phyloP scores from a whole-genome alignment of 306 rosid species.

The Fragaria vesca region DNA sequence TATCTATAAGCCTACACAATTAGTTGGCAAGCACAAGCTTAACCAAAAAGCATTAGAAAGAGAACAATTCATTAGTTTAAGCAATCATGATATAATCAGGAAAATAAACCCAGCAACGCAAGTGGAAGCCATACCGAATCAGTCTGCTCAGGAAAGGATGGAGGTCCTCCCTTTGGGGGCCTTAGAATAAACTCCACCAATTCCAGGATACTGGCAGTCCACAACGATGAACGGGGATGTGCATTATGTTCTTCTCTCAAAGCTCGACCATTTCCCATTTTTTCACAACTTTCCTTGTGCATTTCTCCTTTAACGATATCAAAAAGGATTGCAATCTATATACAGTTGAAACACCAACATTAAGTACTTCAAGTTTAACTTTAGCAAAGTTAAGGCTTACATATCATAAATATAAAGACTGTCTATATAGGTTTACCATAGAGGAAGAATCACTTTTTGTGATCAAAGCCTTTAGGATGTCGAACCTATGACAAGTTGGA shows the following conservation, averaged over 20 bases:
- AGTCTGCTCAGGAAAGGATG: constrained; percentile 72
- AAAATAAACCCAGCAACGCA: constrained; percentile 13
- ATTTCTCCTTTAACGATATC: constrained; percentile 68
- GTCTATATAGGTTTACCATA: constrained; percentile 55
- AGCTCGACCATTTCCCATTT: constrained; percentile 28
- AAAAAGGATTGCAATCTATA: constrained; percentile 72
- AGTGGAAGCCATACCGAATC: constrained; percentile 63
- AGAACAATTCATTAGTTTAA: background rate
- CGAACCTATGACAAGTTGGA: constrained; percentile 52
- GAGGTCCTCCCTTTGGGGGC: constrained; percentile 91
- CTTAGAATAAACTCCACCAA: constrained; percentile 65
- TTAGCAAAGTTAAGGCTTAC: background rate
- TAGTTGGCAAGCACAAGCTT: background rate
- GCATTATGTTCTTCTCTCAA: constrained; percentile 20
- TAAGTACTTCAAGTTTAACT: constrained; percentile 18
- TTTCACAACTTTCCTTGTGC: constrained; percentile 47
- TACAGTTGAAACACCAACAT: constrained; percentile 28
- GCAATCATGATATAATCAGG: constrained; percentile 2
- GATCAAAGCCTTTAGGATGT: constrained; percentile 68
- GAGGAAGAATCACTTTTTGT: constrained; percentile 69
- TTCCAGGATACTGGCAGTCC: constrained; percentile 64
- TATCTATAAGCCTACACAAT: background rate
- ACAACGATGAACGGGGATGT: constrained; percentile 30
- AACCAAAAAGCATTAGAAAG: background rate
- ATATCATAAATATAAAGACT: constrained; percentile 19